These are phyloP conservation scores for Pseudozyma thailandica DNA, from an alignment of 1,284 basidiomycete species.

Conservation along the genomic window DNA sequence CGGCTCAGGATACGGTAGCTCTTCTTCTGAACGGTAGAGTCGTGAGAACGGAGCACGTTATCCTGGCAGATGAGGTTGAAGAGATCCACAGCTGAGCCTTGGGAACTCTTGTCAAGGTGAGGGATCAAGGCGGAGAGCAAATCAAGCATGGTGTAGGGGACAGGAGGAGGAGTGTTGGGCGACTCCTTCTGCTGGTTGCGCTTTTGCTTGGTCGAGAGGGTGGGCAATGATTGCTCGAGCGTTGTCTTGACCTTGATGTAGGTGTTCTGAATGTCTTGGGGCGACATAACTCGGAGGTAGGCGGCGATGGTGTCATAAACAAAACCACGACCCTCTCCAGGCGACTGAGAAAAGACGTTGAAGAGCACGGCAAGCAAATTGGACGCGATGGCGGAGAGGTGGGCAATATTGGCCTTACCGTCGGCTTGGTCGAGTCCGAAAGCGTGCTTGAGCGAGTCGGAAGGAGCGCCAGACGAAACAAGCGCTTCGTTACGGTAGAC, in stretches of 20 bases:
- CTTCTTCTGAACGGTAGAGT: constrained; percentile 93
- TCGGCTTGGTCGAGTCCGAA: constrained; percentile 74
- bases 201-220: constrained; percentile 44
- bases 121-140: constrained; percentile 87
- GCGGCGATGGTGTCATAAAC: constrained; percentile 88
- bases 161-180: constrained; percentile 60
- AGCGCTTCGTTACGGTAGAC: constrained; percentile 78
- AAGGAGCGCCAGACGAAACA: constrained; percentile 70
- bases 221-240: constrained; percentile 77
- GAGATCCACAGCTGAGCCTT: constrained; percentile 50
- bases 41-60: constrained; percentile 73
- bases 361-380: constrained; percentile 95
- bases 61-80: constrained; percentile 71
- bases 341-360: constrained; percentile 91
- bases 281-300: constrained; percentile 82
- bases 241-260: constrained; percentile 82
- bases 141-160: constrained; percentile 86
- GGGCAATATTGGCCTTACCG: constrained; percentile 77
- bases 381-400: constrained; percentile 82
- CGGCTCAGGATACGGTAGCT: constrained; percentile 88
- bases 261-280: constrained; percentile 76
- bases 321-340: constrained; percentile 79
- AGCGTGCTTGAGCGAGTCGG: constrained; percentile 71
- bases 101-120: constrained; percentile 43
- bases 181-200: constrained; percentile 38